These are phyloP conservation scores for Babesia ovis DNA, from an alignment of 169 alveolate species.

Conservation along the genomic window DNA sequence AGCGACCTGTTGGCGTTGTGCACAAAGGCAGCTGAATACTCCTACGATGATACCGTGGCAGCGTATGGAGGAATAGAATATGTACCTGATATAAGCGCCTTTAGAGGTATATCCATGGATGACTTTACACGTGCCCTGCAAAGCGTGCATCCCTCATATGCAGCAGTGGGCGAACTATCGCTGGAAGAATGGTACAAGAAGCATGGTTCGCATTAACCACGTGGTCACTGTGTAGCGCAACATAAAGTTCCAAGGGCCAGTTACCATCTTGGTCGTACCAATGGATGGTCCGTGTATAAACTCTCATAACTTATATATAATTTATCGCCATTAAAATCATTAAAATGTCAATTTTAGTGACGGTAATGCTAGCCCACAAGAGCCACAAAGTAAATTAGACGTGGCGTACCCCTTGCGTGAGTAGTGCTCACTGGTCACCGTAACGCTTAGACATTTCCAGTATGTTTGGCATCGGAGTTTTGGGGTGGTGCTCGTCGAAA, in stretches of 20 bases:
- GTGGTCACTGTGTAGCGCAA: background rate
- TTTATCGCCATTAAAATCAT: too few relatives aligned
- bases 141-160: conserved; percentile 77
- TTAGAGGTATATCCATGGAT: conserved; percentile 78
- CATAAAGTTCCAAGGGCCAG: too few relatives aligned
- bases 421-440: conserved; percentile 6
- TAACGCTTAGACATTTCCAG: conserved; percentile 14
- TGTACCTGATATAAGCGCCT: conserved; percentile 77
- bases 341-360: too few relatives aligned
- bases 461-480: conserved; percentile 14
- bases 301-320: too few relatives aligned
- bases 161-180: conserved; percentile 4
- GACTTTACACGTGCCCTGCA: conserved; percentile 83
- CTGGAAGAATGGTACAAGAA: conserved; percentile 51
- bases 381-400: too few relatives aligned
- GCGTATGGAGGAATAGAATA: conserved; percentile 81
- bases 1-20: conserved; percentile 83
- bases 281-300: too few relatives aligned
- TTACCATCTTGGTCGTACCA: too few relatives aligned
- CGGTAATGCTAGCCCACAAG: too few relatives aligned
- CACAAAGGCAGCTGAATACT: conserved; percentile 85
- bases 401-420: too few relatives aligned
- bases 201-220: conserved; percentile 58
- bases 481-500: conserved; percentile 55
- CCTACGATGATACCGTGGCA: conserved; percentile 85